Evolutionary conservation across 2,329 filamentous ascomycete genomes (phyloP), one percentile per base, ranked within the genome.

Genomic region (Pyricularia pennisetigena): DNA sequence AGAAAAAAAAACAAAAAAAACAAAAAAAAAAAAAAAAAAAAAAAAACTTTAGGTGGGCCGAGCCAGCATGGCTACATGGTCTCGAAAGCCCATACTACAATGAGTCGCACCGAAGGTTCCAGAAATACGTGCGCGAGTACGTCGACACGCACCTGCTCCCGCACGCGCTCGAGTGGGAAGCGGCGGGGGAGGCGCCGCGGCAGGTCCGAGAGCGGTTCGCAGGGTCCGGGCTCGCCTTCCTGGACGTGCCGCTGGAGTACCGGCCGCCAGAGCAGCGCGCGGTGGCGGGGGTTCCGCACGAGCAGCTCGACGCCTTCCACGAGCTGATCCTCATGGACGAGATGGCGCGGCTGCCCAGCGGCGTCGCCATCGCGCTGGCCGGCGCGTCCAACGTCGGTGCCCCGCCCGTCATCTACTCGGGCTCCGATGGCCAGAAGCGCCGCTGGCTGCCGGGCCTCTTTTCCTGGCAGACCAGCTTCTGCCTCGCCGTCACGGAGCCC

Each of bases 401-500:
- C 1, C 89, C 90, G 0, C 89, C 90, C 0, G 83, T 93, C 64
- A 75, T 91, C 73, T 90, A 91, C 74, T 93, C 88, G 74, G 90
- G 87, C 10, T 85, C 80, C 73, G 76, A 78, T 68, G 76, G 85
- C 71, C 78, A 93, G 29, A 88, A 92, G 76, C 86, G 89, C 71
- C 81, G 83, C 10, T 88, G 90, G 71, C 79, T 93, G 8, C 90
- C 90, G 0, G 88, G 90, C 66, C 80, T 93, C 0, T 79, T 93
- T 14, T 84, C 83, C 0, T 88, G 89, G 7, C 83, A 82, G 74
- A 91, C 88, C 78, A 81, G 90, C 61, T 82, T 82, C 16, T 93
- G 90, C 73, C 92, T 94, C 71, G 91, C 90, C 10, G 92, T 94
- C 72, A 94, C 91, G 0, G 91, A 94, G 75, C 91, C 91, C 0